Evolutionary conservation across 345 rosid species (phyloP).

Genomic region (Populus tremula): DNA sequence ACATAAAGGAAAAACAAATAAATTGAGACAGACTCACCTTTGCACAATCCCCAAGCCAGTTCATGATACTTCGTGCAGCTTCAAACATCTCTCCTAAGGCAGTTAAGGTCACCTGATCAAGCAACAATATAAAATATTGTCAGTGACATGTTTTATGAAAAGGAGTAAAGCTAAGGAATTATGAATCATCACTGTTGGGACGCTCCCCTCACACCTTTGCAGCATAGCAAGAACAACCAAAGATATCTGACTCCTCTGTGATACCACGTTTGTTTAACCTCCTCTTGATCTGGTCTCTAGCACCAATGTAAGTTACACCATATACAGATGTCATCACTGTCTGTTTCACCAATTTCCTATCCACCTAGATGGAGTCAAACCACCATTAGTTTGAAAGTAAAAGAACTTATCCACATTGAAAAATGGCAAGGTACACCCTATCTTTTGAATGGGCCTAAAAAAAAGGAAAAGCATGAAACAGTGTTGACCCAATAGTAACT

Average conservation of each 20-base stretch:
- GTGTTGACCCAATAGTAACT: neutral
- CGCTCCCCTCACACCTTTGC: slow-evolving; percentile 64
- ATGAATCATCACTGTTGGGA: neutral
- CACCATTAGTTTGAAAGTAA: slow-evolving; percentile 11
- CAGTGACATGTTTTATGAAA: neutral
- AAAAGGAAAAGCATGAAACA: neutral
- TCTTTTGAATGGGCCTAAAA: neutral
- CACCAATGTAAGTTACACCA: slow-evolving; percentile 95
- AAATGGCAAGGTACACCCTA: neutral
- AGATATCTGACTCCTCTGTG: slow-evolving; percentile 52
- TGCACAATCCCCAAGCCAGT: slow-evolving; percentile 97
- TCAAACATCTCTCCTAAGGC: slow-evolving; percentile 95
- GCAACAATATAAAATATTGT: slow-evolving; percentile 13
- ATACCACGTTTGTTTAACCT: slow-evolving; percentile 88
- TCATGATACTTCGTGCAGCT: slow-evolving; percentile 92
- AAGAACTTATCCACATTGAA: neutral
- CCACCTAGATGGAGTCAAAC: slow-evolving; percentile 58
- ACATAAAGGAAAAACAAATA: neutral
- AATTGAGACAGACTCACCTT: slow-evolving; percentile 47
- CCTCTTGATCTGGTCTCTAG: slow-evolving; percentile 89
- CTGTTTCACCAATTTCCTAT: slow-evolving; percentile 97
- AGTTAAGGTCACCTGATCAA: slow-evolving; percentile 67
- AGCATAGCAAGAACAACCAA: slow-evolving; percentile 85
- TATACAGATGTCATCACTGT: slow-evolving; percentile 99
- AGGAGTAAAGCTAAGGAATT: neutral